phyloP scores from a whole-genome alignment of 768 basidiomycete genomes.

The Amylocystis lapponica region DNA sequence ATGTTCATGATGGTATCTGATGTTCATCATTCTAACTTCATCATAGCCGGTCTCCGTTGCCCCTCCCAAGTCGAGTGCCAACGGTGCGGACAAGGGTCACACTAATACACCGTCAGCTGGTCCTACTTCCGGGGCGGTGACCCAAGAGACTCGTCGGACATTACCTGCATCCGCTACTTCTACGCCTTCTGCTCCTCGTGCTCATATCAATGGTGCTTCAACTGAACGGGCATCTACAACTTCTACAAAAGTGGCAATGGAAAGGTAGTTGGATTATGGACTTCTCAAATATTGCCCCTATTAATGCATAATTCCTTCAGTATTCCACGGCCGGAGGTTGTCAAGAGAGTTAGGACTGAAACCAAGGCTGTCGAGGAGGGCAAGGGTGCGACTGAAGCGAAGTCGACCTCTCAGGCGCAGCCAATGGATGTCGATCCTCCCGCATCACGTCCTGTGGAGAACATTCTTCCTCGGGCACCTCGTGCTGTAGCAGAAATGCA shows the following conservation, averaged over 20 bases:
- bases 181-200: slow-evolving; percentile 53
- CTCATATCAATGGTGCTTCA: slow-evolving; percentile 33
- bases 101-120: slow-evolving; percentile 9
- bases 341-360: slow-evolving; percentile 48
- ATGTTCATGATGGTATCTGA: background rate
- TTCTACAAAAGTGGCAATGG: slow-evolving; percentile 54
- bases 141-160: slow-evolving; percentile 10
- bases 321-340: slow-evolving; percentile 75
- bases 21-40: background rate
- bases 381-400: slow-evolving; percentile 10
- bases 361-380: slow-evolving; percentile 30
- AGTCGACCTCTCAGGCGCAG: slow-evolving; percentile 17
- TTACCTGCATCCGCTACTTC: slow-evolving; percentile 5
- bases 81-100: slow-evolving; percentile 9
- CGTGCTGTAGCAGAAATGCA: background rate
- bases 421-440: slow-evolving; percentile 32
- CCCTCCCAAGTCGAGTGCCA: slow-evolving; percentile 4
- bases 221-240: slow-evolving; percentile 28
- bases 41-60: slow-evolving; percentile 5
- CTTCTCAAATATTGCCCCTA: background rate
- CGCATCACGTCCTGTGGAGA: background rate
- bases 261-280: slow-evolving; percentile 55
- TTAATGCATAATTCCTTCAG: slow-evolving; percentile 29
- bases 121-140: slow-evolving; percentile 4
- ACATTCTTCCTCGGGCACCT: background rate